Evolutionary conservation across 1,284 basidiomycete genomes (phyloP), one percentile per base, ranked within the genome.

Genomic region (Boletus mariae): DNA sequence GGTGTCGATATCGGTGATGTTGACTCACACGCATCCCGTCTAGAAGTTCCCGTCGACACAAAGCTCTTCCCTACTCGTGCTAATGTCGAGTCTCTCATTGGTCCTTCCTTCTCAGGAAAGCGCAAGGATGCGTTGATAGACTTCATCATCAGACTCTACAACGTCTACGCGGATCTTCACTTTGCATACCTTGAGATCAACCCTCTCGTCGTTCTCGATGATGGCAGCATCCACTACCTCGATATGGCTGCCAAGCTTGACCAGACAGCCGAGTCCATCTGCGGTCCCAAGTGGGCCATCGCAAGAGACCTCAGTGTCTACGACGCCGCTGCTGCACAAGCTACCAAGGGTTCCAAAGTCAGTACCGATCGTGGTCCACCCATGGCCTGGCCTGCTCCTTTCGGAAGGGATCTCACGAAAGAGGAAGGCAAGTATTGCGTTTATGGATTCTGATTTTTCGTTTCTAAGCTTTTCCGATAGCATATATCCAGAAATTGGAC

Each of bases 191-290:
- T 99, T 69, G 96, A 99, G 77, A 99, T 99, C 77, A 99, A 99
- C 83, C 97, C 97, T 44, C 85, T 99, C 56, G 90, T 99, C 68
- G 92, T 92, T 68, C 87, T 98, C 64, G 94, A 97, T 72, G 86
- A 81, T 57, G 87, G 83, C 57, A 76, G 84, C 64, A 94, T 99
- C 66, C 88, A 91, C 74, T 98, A 96, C 80, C 88, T 99, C 63
- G 97, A 99, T 74, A 98, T 99, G 95, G 97, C 96, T 47, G 95
- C 96, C 71, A 99, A 99, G 82, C 90, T 99, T 64, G 97, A 99
- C 73, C 92, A 94, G 73, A 99, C 96, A 20, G 97, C 96, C 54
- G 97, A 99, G 77, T 96, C 89, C 72, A 90, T 99, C 68, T 97
- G 94, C 68, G 96, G 97, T 37, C 93, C 94, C 67, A 99, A 98